Evolutionary conservation across 192 early-diverging fungal genomes (phyloP).

Genomic region (Phlyctochytrium bullatum): DNA sequence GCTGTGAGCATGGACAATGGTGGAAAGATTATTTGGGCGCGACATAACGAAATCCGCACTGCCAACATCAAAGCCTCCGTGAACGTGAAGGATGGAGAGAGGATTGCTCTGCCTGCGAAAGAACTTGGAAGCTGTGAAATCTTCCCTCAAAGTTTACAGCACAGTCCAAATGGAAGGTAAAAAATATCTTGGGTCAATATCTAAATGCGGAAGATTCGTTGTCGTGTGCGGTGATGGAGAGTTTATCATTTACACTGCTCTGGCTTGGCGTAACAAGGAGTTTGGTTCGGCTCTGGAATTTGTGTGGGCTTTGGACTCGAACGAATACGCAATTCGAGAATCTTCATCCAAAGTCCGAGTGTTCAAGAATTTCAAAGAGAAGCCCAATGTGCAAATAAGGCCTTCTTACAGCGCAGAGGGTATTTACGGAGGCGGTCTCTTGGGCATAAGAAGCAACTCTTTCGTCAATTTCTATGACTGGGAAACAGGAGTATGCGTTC

Average conservation of each 20-base stretch:
- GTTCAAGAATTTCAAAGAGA: constrained; percentile 96
- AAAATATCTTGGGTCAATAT: too few species aligned
- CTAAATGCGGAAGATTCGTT: constrained; percentile 82
- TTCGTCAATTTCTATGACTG: constrained; percentile 98
- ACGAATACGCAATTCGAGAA: constrained; percentile 95
- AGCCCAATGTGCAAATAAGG: constrained; percentile 62
- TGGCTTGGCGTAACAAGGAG: constrained; percentile 99
- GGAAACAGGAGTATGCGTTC: constrained; percentile 87
- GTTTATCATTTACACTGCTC: constrained; percentile 99
- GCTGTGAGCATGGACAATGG: constrained; percentile 94
- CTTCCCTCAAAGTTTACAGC: constrained; percentile 92
- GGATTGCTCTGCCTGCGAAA: constrained; percentile 78
- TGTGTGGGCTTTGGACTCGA: constrained; percentile 97
- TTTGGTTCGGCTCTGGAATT: constrained; percentile 94
- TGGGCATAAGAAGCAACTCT: constrained; percentile 79
- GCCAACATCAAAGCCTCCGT: constrained; percentile 85
- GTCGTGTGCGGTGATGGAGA: constrained; percentile 99
- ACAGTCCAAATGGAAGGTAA: constrained; percentile 91
- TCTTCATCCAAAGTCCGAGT: constrained; percentile 84
- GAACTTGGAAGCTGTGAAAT: constrained; percentile 98
- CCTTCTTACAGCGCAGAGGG: constrained; percentile 79
- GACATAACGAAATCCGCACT: constrained; percentile 93
- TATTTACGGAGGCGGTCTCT: constrained; percentile 89
- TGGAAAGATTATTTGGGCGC: constrained; percentile 98
- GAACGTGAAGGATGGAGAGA: constrained; percentile 88